Percentiles rank a stretch among this genome's conserved stretches.
These are phyloP conservation scores for Penicillium samsonianum DNA, from an alignment of 495 filamentous ascomycete species.

Conservation along the genomic window DNA sequence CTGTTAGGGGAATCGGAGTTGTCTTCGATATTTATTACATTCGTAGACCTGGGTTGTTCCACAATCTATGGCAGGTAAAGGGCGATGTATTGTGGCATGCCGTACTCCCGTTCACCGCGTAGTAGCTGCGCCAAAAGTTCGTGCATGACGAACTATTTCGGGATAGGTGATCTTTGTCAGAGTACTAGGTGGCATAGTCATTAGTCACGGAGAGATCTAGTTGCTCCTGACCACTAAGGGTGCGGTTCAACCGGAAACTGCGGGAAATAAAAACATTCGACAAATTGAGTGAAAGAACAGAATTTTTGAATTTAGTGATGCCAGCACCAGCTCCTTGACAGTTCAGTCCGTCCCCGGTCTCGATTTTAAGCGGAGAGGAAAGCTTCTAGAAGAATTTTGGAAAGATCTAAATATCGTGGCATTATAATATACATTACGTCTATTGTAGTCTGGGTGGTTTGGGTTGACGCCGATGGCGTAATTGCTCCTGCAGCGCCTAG, in stretches of 20 bases:
- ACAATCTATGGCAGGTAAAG: slow-evolving; percentile 12
- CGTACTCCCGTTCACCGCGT: slow-evolving; percentile 7
- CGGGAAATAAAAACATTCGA: slow-evolving; percentile 2
- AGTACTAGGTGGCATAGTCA: slow-evolving; percentile 3
- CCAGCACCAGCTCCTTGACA: slow-evolving; percentile 3
- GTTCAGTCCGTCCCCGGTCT: slow-evolving; percentile 1
- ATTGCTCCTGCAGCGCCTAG: background rate
- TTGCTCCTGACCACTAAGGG: slow-evolving; percentile 3
- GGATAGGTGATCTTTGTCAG: slow-evolving; percentile 10
- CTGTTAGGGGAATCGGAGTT: no score
- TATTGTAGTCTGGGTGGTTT: background rate
- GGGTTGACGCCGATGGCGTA: background rate
- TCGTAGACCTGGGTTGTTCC: slow-evolving; percentile 10
- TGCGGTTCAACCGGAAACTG: slow-evolving; percentile 15
- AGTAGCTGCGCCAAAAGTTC: slow-evolving; percentile 13
- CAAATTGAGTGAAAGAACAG: slow-evolving; percentile 6
- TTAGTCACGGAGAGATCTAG: slow-evolving; percentile 12
- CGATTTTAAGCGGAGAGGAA: slow-evolving; percentile 6
- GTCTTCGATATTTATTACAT: no score
- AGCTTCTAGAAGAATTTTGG: slow-evolving; percentile 7
- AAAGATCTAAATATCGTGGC: background rate
- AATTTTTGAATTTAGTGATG: slow-evolving; percentile 1
- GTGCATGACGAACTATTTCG: slow-evolving; percentile 7
- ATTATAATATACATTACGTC: background rate
- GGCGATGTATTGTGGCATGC: slow-evolving; percentile 14